Base-by-base conservation (phyloP, 2,329 filamentous ascomycete species). In the Cordyceps tenuipes region DNA sequence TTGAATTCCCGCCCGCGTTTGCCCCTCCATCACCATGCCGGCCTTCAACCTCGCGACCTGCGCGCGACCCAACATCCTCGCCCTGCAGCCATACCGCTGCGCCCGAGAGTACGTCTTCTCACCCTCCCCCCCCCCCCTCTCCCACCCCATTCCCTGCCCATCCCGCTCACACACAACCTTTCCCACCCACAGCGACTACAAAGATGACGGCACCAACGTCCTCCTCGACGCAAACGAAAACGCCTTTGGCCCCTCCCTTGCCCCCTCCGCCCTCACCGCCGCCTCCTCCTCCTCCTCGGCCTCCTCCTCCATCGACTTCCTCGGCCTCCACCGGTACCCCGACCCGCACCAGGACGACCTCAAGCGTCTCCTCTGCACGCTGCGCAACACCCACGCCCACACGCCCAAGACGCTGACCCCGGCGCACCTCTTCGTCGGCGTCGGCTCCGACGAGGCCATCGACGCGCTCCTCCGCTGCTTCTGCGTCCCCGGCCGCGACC, bases 171-270 rank as follows among this genome's bases (percentile, higher is more conserved):
- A 15, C 36, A n/a, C 39, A 43, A 3, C 34, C 34, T 3, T 55
- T n/a, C n/a, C n/a, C n/a, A n/a, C n/a, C n/a, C 52, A 55, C 70
- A 95, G 91, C 77, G 94, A 99, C 82, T 97, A 99, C 83, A 97
- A 99, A 78, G 93, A 99, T 73, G 89, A 99, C 71, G 94, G 94
- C 66, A 93, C 86, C 62, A 97, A 97, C 70, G 86, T 97, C 68
- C 87, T 99, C 57, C 88, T 99, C 65, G 94, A 99, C 72, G 94
- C 94, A 67, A 99, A 99, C 70, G 94, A 99, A 77, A 99, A 99
- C 70, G 91, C 94, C 62, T 97, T 88, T 69, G 94, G 94, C 0
- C 93, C 94, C 0, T 88, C 90, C 1, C 77, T 97, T 53, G 76
- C 80, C 1, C 69, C 80, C 12, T 71, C 78, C 56, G 72, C 77